Percentiles rank a stretch among this genome's conserved stretches.
Conservation (phyloP, 129 eudicot species). For the Apium graveolens region DNA sequence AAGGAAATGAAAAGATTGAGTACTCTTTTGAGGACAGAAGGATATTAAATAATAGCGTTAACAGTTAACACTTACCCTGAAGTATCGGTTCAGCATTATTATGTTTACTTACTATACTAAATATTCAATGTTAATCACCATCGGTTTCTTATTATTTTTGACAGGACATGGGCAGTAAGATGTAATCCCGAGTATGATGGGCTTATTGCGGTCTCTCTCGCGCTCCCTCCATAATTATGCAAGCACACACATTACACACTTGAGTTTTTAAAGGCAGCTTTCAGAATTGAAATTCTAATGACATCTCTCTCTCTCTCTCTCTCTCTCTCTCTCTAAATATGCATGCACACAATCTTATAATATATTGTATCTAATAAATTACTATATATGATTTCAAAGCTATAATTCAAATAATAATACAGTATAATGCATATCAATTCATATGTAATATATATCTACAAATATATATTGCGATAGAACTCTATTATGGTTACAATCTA, state of each 20-base stretch:
- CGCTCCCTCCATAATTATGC: constrained; percentile 15
- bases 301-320: too few relatives aligned
- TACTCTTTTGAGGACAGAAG: background rate
- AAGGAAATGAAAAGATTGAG: background rate
- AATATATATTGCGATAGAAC: too few relatives aligned
- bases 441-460: too few relatives aligned
- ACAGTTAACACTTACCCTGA: background rate
- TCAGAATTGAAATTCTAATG: too few relatives aligned
- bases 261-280: background rate
- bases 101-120: background rate
- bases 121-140: background rate
- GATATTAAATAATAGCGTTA: background rate
- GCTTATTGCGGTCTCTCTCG: constrained; percentile 58
- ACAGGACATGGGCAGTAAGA: constrained; percentile 96
- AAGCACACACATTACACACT: background rate
- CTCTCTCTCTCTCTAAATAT: too few relatives aligned
- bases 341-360: too few relatives aligned
- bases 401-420: too few relatives aligned
- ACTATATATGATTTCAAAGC: too few relatives aligned
- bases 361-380: too few relatives aligned
- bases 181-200: constrained; percentile 89
- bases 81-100: background rate
- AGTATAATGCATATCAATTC: too few relatives aligned
- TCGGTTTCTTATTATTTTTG: constrained; percentile 9
- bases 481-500: too few relatives aligned